phyloP scores from a whole-genome alignment of 768 basidiomycete genomes.

The Bullera alba region DNA sequence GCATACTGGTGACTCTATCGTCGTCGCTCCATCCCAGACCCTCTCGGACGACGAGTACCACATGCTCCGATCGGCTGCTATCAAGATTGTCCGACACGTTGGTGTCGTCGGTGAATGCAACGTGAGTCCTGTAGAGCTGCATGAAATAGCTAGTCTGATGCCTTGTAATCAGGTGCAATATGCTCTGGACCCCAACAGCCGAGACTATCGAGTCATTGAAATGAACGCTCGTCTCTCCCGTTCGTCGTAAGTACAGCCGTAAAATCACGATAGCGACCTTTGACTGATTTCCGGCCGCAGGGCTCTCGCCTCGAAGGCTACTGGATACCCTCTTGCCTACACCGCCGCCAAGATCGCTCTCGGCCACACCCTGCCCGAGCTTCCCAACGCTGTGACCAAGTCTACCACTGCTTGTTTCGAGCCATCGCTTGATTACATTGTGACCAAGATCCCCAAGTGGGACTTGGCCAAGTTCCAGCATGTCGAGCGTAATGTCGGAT shows the following conservation, averaged over 20 bases:
- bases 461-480: conserved; percentile 95
- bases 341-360: conserved; percentile 98
- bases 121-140: conserved; percentile 23
- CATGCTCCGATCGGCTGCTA: conserved; percentile 94
- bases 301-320: conserved; percentile 96
- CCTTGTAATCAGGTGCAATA: conserved; percentile 64
- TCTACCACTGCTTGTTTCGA: conserved; percentile 99
- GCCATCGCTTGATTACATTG: conserved; percentile 96
- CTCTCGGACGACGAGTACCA: conserved; percentile 97
- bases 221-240: conserved; percentile 80
- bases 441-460: conserved; percentile 99
- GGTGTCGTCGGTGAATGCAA: conserved; percentile 47
- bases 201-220: conserved; percentile 97
- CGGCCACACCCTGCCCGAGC: conserved; percentile 91
- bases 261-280: background rate
- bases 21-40: conserved; percentile 97
- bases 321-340: conserved; percentile 97
- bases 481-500: conserved; percentile 89
- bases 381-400: conserved; percentile 98
- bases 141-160: too few relatives aligned
- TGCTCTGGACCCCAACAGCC: conserved; percentile 83
- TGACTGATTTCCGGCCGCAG: conserved; percentile 46
- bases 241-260: conserved; percentile 55
- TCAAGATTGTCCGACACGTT: conserved; percentile 75
- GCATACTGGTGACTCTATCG: conserved; percentile 98